These are phyloP conservation scores for Porodaedalea pini DNA, from an alignment of 1,284 basidiomycete species.

Conservation along the genomic window DNA sequence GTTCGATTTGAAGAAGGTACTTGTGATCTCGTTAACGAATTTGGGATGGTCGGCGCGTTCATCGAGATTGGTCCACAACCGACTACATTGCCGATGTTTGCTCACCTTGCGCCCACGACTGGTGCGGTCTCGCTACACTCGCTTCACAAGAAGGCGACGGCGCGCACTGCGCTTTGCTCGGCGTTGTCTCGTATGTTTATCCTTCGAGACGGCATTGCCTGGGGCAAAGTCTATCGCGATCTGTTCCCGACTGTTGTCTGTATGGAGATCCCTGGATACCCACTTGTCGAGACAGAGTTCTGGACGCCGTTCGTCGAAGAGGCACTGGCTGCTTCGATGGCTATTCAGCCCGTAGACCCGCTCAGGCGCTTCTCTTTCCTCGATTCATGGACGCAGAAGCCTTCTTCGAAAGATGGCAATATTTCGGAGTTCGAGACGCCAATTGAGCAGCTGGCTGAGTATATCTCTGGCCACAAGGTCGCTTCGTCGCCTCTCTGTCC, in stretches of 20 bases:
- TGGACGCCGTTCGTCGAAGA: conserved; percentile 50
- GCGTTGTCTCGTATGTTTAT: conserved; percentile 49
- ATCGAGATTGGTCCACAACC: conserved; percentile 66
- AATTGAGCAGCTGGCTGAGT: conserved; percentile 39
- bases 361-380: conserved; percentile 38
- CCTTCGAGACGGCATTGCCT: conserved; percentile 40
- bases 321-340: background rate
- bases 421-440: conserved; percentile 53
- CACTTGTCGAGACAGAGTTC: conserved; percentile 52
- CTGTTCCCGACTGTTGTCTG: conserved; percentile 36
- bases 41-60: conserved; percentile 44
- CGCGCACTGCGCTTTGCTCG: conserved; percentile 43
- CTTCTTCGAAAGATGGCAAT: conserved; percentile 37
- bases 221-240: conserved; percentile 54
- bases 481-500: conserved; percentile 58
- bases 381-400: conserved; percentile 42
- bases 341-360: conserved; percentile 13
- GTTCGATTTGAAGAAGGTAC: conserved; percentile 55
- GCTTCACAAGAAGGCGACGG: conserved; percentile 42
- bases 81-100: conserved; percentile 53
- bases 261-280: conserved; percentile 57
- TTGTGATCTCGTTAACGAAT: conserved; percentile 32
- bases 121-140: conserved; percentile 42
- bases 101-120: conserved; percentile 34
- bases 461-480: conserved; percentile 59